These are phyloP conservation scores for Pleoardoris graminearum DNA, from an alignment of 2,329 filamentous ascomycete genomes.

Conservation along the genomic window DNA sequence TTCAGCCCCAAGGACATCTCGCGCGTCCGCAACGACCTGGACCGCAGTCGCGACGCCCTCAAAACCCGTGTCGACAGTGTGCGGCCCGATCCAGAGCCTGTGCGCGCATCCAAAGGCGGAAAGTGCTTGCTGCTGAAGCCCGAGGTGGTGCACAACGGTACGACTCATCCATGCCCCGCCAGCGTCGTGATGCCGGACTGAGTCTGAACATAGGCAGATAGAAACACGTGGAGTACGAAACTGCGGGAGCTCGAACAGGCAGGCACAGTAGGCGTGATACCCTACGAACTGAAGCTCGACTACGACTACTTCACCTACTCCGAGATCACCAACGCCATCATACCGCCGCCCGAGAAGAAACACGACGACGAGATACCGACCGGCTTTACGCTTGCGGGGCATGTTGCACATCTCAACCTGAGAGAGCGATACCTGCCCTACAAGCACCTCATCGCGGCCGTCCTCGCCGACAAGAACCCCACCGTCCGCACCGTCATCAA, in stretches of 20 bases:
- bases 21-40: constrained; percentile 67
- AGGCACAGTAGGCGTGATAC: constrained; percentile 70
- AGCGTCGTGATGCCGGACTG: constrained; percentile 26
- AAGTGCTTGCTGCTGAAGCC: constrained; percentile 54
- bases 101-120: constrained; percentile 52
- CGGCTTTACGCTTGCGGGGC: constrained; percentile 86
- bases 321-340: constrained; percentile 79
- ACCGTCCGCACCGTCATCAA: constrained; percentile 88
- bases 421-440: constrained; percentile 81
- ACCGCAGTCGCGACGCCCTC: constrained; percentile 65
- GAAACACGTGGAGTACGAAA: constrained; percentile 74
- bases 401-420: constrained; percentile 94
- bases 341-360: constrained; percentile 70
- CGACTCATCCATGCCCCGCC: constrained; percentile 13
- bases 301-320: constrained; percentile 88
- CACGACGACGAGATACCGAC: constrained; percentile 78
- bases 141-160: constrained; percentile 47
- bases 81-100: constrained; percentile 61
- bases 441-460: constrained; percentile 80
- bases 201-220: constrained; percentile 56
- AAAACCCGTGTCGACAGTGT: constrained; percentile 68
- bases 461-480: constrained; percentile 88
- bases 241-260: constrained; percentile 69
- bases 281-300: constrained; percentile 74
- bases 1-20: constrained; percentile 75